Percentiles rank a stretch among this genome's conserved stretches.
phyloP scores from a whole-genome alignment of 2,329 filamentous ascomycete species.

The Plenodomus tracheiphilus region DNA sequence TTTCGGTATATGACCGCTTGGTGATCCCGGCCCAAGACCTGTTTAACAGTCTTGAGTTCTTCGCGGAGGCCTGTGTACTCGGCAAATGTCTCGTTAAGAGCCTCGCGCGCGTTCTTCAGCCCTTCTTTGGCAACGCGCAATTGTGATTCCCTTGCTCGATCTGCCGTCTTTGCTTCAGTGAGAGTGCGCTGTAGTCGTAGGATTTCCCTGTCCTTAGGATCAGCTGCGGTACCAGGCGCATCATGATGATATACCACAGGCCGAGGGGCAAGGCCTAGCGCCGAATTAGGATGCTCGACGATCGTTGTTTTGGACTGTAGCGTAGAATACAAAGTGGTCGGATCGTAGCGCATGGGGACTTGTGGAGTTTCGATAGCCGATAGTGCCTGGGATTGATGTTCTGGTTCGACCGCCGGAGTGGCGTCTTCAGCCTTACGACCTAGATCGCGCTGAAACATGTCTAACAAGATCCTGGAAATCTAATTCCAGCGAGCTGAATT shows the following conservation, averaged over 20 bases:
- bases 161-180: slow-evolving; percentile 29
- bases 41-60: slow-evolving; percentile 37
- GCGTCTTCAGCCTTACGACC: slow-evolving; percentile 12
- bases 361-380: slow-evolving; percentile 31
- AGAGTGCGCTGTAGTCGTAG: slow-evolving; percentile 32
- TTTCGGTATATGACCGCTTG: slow-evolving; percentile 41
- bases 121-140: slow-evolving; percentile 27
- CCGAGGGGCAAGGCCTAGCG: slow-evolving; percentile 2
- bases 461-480: slow-evolving; percentile 36
- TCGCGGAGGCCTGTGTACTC: slow-evolving; percentile 35
- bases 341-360: slow-evolving; percentile 3
- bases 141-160: slow-evolving; percentile 32
- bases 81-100: slow-evolving; percentile 33
- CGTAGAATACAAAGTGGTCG: slow-evolving; percentile 20
- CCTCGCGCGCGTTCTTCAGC: slow-evolving; percentile 32
- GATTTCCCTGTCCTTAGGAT: slow-evolving; percentile 32
- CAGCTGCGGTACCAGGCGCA: slow-evolving; percentile 7
- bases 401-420: slow-evolving; percentile 18
- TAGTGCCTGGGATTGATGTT: slow-evolving; percentile 9
- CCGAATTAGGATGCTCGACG: slow-evolving; percentile 8
- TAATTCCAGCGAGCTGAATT: not conserved
- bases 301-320: slow-evolving; percentile 7
- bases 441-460: slow-evolving; percentile 29
- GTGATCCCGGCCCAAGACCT: slow-evolving; percentile 35
- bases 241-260: slow-evolving; percentile 11